Evolutionary conservation across 192 early-diverging fungal genomes (phyloP), one percentile per base, ranked within the genome.

Genomic region (Rhizophagus prolifer): DNA sequence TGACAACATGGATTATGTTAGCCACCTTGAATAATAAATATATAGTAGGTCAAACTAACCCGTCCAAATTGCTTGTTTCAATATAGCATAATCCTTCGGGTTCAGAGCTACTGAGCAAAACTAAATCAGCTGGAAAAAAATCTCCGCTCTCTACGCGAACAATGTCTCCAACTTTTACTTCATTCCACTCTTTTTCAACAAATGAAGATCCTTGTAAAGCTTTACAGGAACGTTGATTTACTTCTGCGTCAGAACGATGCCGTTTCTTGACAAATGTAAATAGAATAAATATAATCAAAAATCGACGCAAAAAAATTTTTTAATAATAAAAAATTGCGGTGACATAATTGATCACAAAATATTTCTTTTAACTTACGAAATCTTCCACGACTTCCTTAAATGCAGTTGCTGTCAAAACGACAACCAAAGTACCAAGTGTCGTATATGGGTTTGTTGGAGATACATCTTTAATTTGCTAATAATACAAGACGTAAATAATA

Each of bases 71-170:
- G 78, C 94, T 95, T 76, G 97, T 99, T 83, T 99, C 97, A 72
- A 99, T 96, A 78, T 99, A 99, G 81, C 94, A 95, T 82, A 98
- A 86, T 44, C 94, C 96, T 82, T 99, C 96, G 19, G 96, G 97
- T 80, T 98, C 97, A 16, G 91, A 93, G 54, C 92, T 94, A 86
- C 94, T 95, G 19, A 99, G 76, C 30, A 99, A 78, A 28, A 98
- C 85, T 76, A 99, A 79, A 84, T 99, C 97, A 1, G 96, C 97
- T 1, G 96, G 95, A 75, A 99, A 94, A 50, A 91, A 90, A 77
- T 96, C 92, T 7, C 90, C 89, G 79, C 94, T 92, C 79, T 96
- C 94, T 9, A 99, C 84, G 21, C 95, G 86, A 44, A 97, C 85
- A 82, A 99, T 95, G 79, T 99, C 96, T 12, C 97, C 97, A 1